Percentiles rank a stretch among this genome's conserved stretches.
Evolutionary conservation across 345 rosid species (phyloP).

Genomic region (Isatis tinctoria): DNA sequence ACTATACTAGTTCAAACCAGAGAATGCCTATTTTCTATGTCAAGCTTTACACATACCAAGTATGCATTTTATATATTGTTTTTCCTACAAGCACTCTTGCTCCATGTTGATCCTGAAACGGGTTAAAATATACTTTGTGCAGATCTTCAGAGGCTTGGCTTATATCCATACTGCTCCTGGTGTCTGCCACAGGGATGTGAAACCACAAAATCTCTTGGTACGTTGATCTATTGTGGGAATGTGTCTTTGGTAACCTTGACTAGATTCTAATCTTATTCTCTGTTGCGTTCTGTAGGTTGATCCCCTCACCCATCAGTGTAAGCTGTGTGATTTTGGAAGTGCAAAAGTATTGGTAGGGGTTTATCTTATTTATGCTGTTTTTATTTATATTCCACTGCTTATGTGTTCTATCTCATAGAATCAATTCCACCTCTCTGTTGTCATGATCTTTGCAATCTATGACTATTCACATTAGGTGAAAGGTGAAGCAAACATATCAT

Average conservation of each 20-base stretch:
- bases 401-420: neutral
- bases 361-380: neutral
- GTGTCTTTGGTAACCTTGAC: neutral
- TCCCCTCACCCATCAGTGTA: conserved; percentile 78
- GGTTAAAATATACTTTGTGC: conserved; percentile 24
- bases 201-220: conserved; percentile 96
- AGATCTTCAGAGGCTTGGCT: conserved; percentile 60
- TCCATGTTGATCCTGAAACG: conserved; percentile 12
- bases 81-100: neutral
- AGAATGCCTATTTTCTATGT: conserved; percentile 79
- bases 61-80: conserved; percentile 23
- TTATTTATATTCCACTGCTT: neutral
- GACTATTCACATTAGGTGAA: conserved; percentile 44
- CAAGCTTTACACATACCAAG: conserved; percentile 80
- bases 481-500: conserved; percentile 79
- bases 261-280: conserved; percentile 2
- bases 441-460: neutral
- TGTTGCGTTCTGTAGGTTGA: conserved; percentile 50
- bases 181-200: conserved; percentile 88
- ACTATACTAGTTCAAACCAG: conserved; percentile 55
- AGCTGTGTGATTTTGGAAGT: conserved; percentile 83
- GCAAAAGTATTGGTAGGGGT: conserved; percentile 72
- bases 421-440: neutral
- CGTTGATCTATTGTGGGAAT: neutral
- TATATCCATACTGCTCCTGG: conserved; percentile 80